Evolutionary conservation across 371 early-diverging fungal species (phyloP).

Genomic region (Lichtheimia ramosa): DNA sequence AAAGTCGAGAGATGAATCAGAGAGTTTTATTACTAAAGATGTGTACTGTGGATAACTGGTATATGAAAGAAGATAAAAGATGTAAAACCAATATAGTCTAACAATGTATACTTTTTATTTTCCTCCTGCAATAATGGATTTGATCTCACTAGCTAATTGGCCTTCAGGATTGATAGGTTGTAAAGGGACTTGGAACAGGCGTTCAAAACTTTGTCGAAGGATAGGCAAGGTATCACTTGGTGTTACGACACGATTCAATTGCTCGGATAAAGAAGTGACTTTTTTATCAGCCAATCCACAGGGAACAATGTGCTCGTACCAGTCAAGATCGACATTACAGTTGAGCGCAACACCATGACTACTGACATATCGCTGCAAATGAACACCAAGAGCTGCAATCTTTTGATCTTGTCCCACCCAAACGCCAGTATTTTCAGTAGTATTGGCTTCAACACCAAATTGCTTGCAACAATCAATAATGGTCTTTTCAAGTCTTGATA

Average conservation of each 20-base stretch:
- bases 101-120: background rate
- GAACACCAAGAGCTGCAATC: slow-evolving; percentile 86
- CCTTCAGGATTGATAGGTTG: slow-evolving; percentile 5
- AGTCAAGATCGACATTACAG: slow-evolving; percentile 81
- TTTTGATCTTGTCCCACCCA: slow-evolving; percentile 79
- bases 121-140: slow-evolving; percentile 2
- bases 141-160: background rate
- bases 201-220: slow-evolving; percentile 3
- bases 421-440: slow-evolving; percentile 82
- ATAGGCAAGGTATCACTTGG: slow-evolving; percentile 2
- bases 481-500: slow-evolving; percentile 73
- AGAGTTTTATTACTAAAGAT: too few species aligned
- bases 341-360: slow-evolving; percentile 94
- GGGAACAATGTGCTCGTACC: slow-evolving; percentile 89
- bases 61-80: too few species aligned
- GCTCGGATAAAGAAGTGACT: slow-evolving; percentile 60
- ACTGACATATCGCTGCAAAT: slow-evolving; percentile 87
- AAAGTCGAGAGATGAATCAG: too few species aligned
- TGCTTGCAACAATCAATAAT: slow-evolving; percentile 72
- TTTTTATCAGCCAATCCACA: slow-evolving; percentile 85
- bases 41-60: too few species aligned
- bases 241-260: background rate
- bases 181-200: slow-evolving; percentile 7
- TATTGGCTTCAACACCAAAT: slow-evolving; percentile 66
- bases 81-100: too few species aligned